Evolutionary conservation across 306 rosid species (phyloP), one percentile per base, ranked within the genome.

Genomic region (Erythrophleum fordii): DNA sequence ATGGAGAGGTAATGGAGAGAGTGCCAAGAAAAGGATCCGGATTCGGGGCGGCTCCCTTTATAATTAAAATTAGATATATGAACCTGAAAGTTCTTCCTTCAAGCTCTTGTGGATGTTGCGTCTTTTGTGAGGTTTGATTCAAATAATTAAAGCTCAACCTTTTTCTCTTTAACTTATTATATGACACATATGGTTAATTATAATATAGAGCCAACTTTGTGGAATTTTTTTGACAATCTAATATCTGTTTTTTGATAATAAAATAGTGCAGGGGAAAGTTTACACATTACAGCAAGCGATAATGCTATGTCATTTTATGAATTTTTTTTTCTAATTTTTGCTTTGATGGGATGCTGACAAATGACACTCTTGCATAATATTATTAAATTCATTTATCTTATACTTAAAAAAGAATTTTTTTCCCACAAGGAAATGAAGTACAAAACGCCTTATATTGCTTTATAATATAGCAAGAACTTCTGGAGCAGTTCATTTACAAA

Each of bases 81-180:
- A 28, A 25, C 35, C 18, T n/a, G n/a, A n/a, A n/a, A n/a, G n/a
- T n/a, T n/a, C n/a, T 39, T 31, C 11, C 13, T 53, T n/a, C 60
- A 11, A 22, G 3, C 58, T 69, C 39, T 45, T 25, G 26, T 11
- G 39, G 51, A 45, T 14, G 41, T 48, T 49, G 10, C 44, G 59
- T 70, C 74, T 45, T 3, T 6, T 41, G 4, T 31, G 34, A 20
- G 72, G 53, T 71, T 79, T 69, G 28, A 5, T 46, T 59, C 76
- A 39, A 67, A 75, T 75, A 39, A 75, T 81, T 75, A 66, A 56
- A 68, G n/a, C 23, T 68, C 60, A 48, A 45, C 20, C 10, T 28
- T 16, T 16, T 41, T 20, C 42, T 11, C 18, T 75, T 42, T 41
- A 10, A 75, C 18, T 70, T 20, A 62, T 49, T 51, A 51, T 56